Conservation (phyloP, 228 moss, liverwort and hornwort species). For the Sphagnum fallax region DNA sequence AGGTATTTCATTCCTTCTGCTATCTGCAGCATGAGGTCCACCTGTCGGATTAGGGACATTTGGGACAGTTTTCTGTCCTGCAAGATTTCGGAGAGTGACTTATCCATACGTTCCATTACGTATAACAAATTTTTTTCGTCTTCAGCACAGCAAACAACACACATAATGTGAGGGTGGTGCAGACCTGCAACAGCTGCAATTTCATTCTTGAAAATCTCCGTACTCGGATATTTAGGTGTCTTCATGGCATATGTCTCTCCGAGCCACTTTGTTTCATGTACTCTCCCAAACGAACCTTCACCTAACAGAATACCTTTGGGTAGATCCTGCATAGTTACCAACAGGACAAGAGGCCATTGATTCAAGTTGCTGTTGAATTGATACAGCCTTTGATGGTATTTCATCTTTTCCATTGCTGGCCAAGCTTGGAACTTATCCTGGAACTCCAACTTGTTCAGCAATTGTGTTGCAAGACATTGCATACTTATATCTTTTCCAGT, state of each 20-base stretch:
- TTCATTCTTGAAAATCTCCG: conserved; percentile 1
- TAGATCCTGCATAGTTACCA: background rate
- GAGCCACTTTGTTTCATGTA: background rate
- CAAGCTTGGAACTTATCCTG: too few relatives aligned
- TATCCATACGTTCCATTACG: conserved; percentile 18
- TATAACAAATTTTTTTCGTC: background rate
- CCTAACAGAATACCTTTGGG: background rate
- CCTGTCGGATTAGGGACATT: background rate
- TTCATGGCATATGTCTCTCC: conserved; percentile 8
- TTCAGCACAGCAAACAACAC: conserved; percentile 4
- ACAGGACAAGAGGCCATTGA: background rate
- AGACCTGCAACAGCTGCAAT: conserved; percentile 2
- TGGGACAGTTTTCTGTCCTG: background rate
- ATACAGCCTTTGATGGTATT: background rate
- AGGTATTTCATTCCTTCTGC: conserved; percentile 19
- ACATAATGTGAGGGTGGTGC: conserved; percentile 14
- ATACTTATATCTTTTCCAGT: background rate
- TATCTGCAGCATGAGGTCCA: conserved; percentile 12
- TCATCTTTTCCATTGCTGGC: background rate
- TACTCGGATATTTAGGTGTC: background rate
- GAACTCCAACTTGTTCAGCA: conserved; percentile 2
- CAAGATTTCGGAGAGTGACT: background rate
- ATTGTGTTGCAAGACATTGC: conserved; percentile 5
- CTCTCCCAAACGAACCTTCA: background rate
- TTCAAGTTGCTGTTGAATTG: background rate